Base-by-base conservation (phyloP, 306 rosid genomes). In the Vicia villosa region DNA sequence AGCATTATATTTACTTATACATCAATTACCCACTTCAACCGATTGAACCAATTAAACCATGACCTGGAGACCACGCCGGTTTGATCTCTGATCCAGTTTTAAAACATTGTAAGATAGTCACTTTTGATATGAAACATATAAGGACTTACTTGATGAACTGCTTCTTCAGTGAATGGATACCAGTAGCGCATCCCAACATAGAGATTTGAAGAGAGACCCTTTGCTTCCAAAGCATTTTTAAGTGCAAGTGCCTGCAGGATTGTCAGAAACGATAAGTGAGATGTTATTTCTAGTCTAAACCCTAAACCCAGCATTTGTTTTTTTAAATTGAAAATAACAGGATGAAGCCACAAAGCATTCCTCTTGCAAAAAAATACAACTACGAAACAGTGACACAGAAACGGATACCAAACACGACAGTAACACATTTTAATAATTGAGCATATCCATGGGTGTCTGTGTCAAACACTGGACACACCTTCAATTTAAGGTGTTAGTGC, bases 81-180 rank as follows among this genome's bases (percentile, higher is more conserved):
- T 34, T 34, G 10, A 34, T 34, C 10, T 5, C 38, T 34, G 10
- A 34, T 34, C 8, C 38, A 1, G 38, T 34, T 34, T 34, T 34
- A 34, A 34, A 34, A 34, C 10, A 34, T 34, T 34, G 38, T 7
- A 34, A 34, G 1, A 34, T 34, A 34, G 63, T 8, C 43, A 63
- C 72, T 38, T 16, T 56, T 26, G 17, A 77, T 62, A 58, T 9
- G 74, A 62, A 70, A 5, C 5, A 12, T 42, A 69, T 26, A 36
- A 72, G 68, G 67, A 80, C 86, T 67, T 46, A 95, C 99, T 85
- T 89, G 95, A 56, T 86, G 84, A 77, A 95, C 70, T 63, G 99
- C 97, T 86, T 95, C 97, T 84, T 95, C 99, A 3, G 99, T 95
- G 84, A 95, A 95, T 16, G 99, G 99, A 80, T 83, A 91, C 99